phyloP scores from a whole-genome alignment of 129 eudicot species.

The Erigeron canadensis region DNA sequence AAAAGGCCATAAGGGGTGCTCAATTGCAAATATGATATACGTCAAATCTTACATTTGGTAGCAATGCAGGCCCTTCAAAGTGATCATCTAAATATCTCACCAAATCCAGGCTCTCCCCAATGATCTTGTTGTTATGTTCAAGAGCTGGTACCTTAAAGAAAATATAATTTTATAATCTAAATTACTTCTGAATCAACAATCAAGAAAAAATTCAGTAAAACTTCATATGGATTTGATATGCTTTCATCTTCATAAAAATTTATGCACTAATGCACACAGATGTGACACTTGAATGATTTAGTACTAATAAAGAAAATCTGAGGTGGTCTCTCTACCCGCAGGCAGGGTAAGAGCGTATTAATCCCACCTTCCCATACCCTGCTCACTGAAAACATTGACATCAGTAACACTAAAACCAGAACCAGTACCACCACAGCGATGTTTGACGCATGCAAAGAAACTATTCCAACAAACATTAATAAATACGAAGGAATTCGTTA shows the following conservation, averaged over 20 bases:
- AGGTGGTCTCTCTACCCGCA: no score
- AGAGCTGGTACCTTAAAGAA: constrained; percentile 73
- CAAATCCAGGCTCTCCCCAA: constrained; percentile 83
- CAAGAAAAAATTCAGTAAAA: background rate
- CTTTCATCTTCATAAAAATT: no score
- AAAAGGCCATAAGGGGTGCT: background rate
- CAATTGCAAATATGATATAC: background rate
- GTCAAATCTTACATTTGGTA: constrained; percentile 65
- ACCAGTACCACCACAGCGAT: background rate
- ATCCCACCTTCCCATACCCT: no score
- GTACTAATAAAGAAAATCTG: no score
- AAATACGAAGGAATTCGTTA: background rate
- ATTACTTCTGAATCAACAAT: background rate
- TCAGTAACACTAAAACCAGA: background rate
- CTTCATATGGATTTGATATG: no score
- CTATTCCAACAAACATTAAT: no score
- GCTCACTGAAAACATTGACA: no score
- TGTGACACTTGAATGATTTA: no score
- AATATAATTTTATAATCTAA: background rate
- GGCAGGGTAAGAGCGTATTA: no score
- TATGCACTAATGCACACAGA: no score
- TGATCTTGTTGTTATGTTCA: constrained; percentile 80
- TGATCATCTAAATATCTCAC: constrained; percentile 63
- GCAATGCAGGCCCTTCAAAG: constrained; percentile 74
- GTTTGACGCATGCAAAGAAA: background rate